Evolutionary conservation across 371 early-diverging fungal species (phyloP), one percentile per base, ranked within the genome.

Genomic region (Actinomortierella wolfii): DNA sequence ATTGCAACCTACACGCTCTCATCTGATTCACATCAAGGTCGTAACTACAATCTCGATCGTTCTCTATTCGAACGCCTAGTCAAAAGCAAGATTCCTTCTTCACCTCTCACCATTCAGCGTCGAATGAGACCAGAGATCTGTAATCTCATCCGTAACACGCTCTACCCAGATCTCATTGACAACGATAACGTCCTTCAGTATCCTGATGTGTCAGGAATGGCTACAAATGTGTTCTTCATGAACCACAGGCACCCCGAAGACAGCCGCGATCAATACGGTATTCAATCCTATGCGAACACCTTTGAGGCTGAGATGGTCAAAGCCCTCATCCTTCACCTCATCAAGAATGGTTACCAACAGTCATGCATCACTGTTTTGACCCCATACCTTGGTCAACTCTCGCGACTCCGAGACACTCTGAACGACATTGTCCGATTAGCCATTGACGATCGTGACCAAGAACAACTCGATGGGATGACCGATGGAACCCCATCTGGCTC

Each of bases 111-210:
- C 0, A 82, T 81, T 50, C 92, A 92, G 59, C 64, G 89, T 28
- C 85, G 92, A 34, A 92, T 92, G 92, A 70, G 88, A 6, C 88
- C 90, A 1, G 87, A 86, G 42, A 89, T 92, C 43, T 79, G 88
- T 15, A 78, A 79, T 28, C 55, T 89, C 8, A 79, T 89, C n/a
- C 58, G 81, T 4, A 26, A 45, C n/a, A 61, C 78, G 0, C 54
- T 79, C 2, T 80, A 80, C 51, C 52, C 61, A 0, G 11, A 69
- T 2, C 57, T 79, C 1, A 48, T 59, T 21, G 85, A 85, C 24
- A 76, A 64, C 7, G 62, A 34, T 1, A 51, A 17, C 0, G 78
- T 69, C 0, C n/a, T n/a, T 11, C 18, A 21, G 3, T 76, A 82
- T 46, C 81, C 82, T 0, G 23, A 49, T n/a, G 78, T 86, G 0